Conservation (phyloP, 179 eudicot genomes). For the Beta macrorhiza region DNA sequence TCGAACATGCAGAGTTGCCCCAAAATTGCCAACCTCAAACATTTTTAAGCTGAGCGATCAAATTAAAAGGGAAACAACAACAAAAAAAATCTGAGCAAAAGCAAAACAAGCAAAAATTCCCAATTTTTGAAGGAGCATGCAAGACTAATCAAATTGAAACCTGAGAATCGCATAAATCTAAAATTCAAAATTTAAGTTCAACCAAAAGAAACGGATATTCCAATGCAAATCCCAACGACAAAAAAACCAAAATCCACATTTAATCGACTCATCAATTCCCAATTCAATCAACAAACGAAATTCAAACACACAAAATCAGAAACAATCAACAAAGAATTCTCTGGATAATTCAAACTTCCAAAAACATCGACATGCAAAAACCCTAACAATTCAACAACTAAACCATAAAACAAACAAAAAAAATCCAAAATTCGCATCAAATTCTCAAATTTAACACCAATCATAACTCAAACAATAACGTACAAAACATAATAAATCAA, state of each 20-base stretch:
- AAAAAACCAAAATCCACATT: not conserved
- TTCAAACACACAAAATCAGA: not conserved
- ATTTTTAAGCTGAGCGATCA: not conserved
- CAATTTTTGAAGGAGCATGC: not conserved
- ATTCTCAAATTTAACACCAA: not conserved
- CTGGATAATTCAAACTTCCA: not conserved
- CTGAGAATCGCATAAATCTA: not conserved
- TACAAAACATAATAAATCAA: not conserved
- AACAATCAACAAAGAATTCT: not conserved
- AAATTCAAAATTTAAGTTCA: not conserved
- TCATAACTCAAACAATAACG: not conserved
- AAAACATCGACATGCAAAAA: constrained; percentile 34
- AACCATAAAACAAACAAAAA: not conserved
- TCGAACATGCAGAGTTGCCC: not conserved
- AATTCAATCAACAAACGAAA: not conserved
- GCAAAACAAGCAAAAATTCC: not conserved
- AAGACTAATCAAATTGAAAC: constrained; percentile 11
- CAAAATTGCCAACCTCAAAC: not conserved
- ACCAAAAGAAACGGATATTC: not conserved
- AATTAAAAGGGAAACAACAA: not conserved
- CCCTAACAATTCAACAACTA: constrained; percentile 24
- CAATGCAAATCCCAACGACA: constrained; percentile 2
- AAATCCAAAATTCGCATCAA: constrained; percentile 5
- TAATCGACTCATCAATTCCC: not conserved
- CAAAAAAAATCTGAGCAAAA: not conserved